Base-by-base conservation (phyloP, 805 yeast genomes). In the Nakazawaea anatomiae region DNA sequence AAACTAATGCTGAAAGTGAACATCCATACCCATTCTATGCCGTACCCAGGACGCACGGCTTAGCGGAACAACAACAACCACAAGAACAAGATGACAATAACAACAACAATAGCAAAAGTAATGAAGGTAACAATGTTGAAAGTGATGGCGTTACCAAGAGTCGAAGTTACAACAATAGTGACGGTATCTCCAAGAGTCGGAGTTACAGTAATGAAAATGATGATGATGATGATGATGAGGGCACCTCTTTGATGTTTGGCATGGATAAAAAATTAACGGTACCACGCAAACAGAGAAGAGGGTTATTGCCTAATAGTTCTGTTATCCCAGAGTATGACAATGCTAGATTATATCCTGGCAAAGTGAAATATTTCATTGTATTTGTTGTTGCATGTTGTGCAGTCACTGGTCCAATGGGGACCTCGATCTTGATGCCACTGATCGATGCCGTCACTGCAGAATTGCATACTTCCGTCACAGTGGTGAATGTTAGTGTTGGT, bases 351-450 rank as follows among this genome's bases (percentile, higher is more conserved):
- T 80, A 84, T 57, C 83, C 89, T 5, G 52, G 57, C 1, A 52
- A 53, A 2, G 60, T 74, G 50, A 87, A 88, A 59, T 59, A 66
- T 46, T 49, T 73, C n/a, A 71, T 89, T 42, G 86, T 87, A 0
- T 69, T 77, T 35, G 69, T 87, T 12, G 80, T 88, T 46, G 91
- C 92, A 0, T 68, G 78, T 52, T 90, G 91, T 6, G 86, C 91
- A 1, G 69, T 85, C 62, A 76, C 86, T 49, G 96, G 96, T 0
- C 96, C 96, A 5, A 86, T 89, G 94, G 96, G 94, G 10, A 84
- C 94, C 1, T 84, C 94, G 0, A 87, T 89, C 47, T 73, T 89
- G 60, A 76, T 86, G 46, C 96, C 96, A 0, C 92, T 94, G 0
- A 77, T 87, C 25, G 78, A 78, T 35, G 77, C 79, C 48, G 75